Conservation (phyloP, 768 basidiomycete genomes). For the Xerocomus spinulosus region DNA sequence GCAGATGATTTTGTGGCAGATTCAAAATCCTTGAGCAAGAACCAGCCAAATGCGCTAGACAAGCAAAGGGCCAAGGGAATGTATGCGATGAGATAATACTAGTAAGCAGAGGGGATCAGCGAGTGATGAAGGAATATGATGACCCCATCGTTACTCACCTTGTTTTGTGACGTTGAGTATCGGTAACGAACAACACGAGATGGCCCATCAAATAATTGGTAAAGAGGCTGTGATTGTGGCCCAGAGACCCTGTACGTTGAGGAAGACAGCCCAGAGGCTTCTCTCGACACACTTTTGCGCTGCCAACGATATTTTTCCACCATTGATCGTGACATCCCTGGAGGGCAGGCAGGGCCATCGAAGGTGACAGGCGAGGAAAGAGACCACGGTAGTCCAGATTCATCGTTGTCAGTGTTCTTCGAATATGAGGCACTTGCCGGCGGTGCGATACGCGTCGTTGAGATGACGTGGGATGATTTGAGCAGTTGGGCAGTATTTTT, state of each 20-base stretch:
- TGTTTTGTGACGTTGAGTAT: constrained; percentile 6
- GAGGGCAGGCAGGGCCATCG: constrained; percentile 45
- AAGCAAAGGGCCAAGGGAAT: constrained; percentile 12
- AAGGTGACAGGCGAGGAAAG: constrained; percentile 45
- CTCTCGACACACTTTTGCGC: constrained; percentile 6
- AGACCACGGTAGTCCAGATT: constrained; percentile 23
- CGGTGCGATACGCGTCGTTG: constrained; percentile 4
- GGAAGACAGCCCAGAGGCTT: constrained; percentile 2
- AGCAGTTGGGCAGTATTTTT: constrained; percentile 23
- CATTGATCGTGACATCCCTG: constrained; percentile 16
- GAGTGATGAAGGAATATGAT: not conserved
- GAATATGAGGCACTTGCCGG: constrained; percentile 6
- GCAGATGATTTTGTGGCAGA: not conserved
- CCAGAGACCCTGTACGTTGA: constrained; percentile 9
- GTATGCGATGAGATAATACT: constrained; percentile 7
- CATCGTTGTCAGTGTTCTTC: constrained; percentile 2
- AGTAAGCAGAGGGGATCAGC: not conserved
- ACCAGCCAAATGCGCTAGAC: constrained; percentile 24
- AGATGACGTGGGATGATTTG: constrained; percentile 1
- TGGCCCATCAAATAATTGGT: constrained; percentile 45
- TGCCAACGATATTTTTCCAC: constrained; percentile 9
- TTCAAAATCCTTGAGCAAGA: constrained; percentile 13
- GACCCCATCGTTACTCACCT: constrained; percentile 18
- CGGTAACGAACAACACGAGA: constrained; percentile 29
- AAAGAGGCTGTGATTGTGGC: constrained; percentile 30